These are phyloP conservation scores for Pedinophyceae sp. DNA, from an alignment of 139 green algal species.

Conservation along the genomic window DNA sequence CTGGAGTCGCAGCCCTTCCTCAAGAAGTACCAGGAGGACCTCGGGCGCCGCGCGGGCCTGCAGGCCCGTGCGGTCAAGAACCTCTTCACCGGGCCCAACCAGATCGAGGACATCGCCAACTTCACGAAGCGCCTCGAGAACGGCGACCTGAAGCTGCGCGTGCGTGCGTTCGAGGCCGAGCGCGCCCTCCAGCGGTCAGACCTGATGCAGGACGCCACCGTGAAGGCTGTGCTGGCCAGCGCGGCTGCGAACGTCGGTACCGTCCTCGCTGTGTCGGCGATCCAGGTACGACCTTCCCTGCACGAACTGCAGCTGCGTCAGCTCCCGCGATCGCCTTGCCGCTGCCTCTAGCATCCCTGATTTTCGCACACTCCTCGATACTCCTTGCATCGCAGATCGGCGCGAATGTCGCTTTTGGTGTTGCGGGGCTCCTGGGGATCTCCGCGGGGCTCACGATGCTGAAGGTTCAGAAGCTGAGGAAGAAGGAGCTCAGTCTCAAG, in stretches of 20 bases:
- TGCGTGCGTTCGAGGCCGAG: conserved; percentile 88
- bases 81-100: conserved; percentile 79
- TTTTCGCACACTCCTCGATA: neutral
- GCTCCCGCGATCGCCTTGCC: neutral
- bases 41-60: conserved; percentile 24
- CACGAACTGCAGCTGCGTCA: neutral
- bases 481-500: conserved; percentile 6
- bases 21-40: conserved; percentile 35
- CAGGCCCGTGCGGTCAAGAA: conserved; percentile 81
- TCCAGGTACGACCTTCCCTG: conserved; percentile 11
- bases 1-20: conserved; percentile 37
- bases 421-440: conserved; percentile 26
- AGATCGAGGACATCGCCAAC: conserved; percentile 66
- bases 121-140: conserved; percentile 56
- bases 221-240: conserved; percentile 47
- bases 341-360: conserved; percentile 1
- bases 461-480: conserved; percentile 34
- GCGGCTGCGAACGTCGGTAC: conserved; percentile 86
- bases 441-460: conserved; percentile 28
- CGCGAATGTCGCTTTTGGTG: conserved; percentile 43
- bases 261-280: conserved; percentile 50
- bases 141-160: conserved; percentile 90
- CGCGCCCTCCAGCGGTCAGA: conserved; percentile 67
- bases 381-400: conserved; percentile 11
- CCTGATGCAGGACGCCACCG: conserved; percentile 32